These are phyloP conservation scores for Vinca minor DNA, from an alignment of 257 asterid species.

Conservation along the genomic window DNA sequence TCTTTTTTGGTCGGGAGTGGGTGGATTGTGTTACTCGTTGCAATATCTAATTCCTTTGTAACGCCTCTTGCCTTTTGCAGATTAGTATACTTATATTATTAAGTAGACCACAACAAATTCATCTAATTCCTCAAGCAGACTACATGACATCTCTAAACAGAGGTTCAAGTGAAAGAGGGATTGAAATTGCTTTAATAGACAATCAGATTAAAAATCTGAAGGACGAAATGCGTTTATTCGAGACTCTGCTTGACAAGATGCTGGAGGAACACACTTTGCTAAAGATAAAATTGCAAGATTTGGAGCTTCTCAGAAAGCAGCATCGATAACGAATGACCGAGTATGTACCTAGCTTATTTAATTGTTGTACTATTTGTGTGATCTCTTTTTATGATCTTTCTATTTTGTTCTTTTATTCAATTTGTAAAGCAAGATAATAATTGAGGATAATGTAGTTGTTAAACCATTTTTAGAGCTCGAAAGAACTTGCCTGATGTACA, in stretches of 20 bases:
- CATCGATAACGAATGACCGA: conserved; percentile 18
- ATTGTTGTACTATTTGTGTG: background rate
- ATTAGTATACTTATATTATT: conserved; percentile 69
- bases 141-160: conserved; percentile 25
- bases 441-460: background rate
- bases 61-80: conserved; percentile 28
- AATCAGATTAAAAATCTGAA: conserved; percentile 53
- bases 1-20: background rate
- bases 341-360: background rate
- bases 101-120: conserved; percentile 83
- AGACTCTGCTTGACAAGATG: conserved; percentile 58
- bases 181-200: conserved; percentile 40
- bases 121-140: conserved; percentile 58
- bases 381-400: background rate
- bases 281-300: conserved; percentile 46
- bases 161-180: conserved; percentile 24
- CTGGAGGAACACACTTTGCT: conserved; percentile 53
- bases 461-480: background rate
- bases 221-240: conserved; percentile 74
- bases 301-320: conserved; percentile 50
- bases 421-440: background rate
- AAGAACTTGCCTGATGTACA: background rate
- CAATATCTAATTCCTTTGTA: background rate
- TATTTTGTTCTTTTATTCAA: background rate
- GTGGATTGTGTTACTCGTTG: background rate